Base-by-base conservation (phyloP, 1,139 yeast species). In the Starmera stellimalicola region DNA sequence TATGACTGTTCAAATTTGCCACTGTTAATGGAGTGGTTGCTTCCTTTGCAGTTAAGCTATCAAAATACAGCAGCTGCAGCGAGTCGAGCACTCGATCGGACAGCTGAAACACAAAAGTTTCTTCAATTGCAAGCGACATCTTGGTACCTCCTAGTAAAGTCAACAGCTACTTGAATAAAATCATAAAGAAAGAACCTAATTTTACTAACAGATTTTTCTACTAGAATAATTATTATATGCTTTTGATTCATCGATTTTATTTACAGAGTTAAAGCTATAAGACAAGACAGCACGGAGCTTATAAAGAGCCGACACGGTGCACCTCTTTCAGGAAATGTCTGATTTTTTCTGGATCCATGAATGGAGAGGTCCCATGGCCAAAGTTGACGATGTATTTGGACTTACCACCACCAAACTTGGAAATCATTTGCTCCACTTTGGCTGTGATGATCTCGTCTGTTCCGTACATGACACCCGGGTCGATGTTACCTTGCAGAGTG, bases 321-420 rank as follows among this genome's bases (percentile, higher is more conserved):
- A 94, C 82, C 55, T 85, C 96, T 56, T 83, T 65, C 53, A 91
- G 65, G 63, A 91, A 91, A 60, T 74, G 83, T 38, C 73, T 78
- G 38, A 91, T 71, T 56, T 80, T 81, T 44, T 82, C 95, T 8
- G 97, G 95, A 45, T 84, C 81, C 94, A 91, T 84, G 58, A 83
- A 84, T 17, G 97, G 97, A 55, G 87, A 96, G 22, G 97, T 91
- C 19, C 98, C 98, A 52, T 91, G 98, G 31, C 98, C 98, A 55
- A 91, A 81, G 62, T 91, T 91, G 45, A 88, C 79, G 44, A 91
- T 88, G 60, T 91, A 91, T 52, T 79, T 73, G 53, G 83, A 77
- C 55, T 85, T 87, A 18, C 96, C 96, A 30, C 94, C 94, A 14
- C 93, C 93, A 52, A 91, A 91, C 7, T 91, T 94, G 42, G 68